Evolutionary conservation across 768 basidiomycete species (phyloP).

Genomic region (Suillus sp.): DNA sequence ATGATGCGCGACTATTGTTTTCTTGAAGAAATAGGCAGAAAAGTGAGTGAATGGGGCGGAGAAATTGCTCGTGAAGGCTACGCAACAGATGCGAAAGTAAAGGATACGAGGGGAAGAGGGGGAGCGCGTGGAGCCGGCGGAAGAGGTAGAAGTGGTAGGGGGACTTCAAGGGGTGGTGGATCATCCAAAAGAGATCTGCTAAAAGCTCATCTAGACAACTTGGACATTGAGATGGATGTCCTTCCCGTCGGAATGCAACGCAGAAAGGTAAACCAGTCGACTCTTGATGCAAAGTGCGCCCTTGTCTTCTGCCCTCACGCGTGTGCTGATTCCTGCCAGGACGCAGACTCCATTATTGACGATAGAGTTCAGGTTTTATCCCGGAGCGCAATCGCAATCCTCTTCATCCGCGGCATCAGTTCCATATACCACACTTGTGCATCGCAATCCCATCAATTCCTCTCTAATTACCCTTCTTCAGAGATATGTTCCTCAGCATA

Average conservation of each 20-base stretch:
- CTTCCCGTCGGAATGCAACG: conserved; percentile 84
- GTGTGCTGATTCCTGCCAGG: conserved; percentile 42
- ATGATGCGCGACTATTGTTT: conserved; percentile 91
- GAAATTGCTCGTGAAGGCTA: conserved; percentile 69
- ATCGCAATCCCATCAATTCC: conserved; percentile 54
- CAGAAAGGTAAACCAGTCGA: conserved; percentile 75
- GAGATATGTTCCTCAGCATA: conserved; percentile 37
- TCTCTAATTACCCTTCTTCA: conserved; percentile 55
- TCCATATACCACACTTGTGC: conserved; percentile 59
- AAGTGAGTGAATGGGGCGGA: conserved; percentile 70
- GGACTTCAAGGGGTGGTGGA: conserved; percentile 23
- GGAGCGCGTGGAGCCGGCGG: conserved; percentile 26
- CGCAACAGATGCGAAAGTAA: conserved; percentile 32
- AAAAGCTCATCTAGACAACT: conserved; percentile 63
- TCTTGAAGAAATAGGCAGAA: conserved; percentile 80
- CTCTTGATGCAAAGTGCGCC: conserved; percentile 78
- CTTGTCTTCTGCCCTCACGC: conserved; percentile 16
- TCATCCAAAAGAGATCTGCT: conserved; percentile 64
- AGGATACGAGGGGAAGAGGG: conserved; percentile 22
- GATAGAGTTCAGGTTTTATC: conserved; percentile 70
- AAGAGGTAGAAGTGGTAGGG: conserved; percentile 33
- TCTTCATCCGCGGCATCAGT: conserved; percentile 39
- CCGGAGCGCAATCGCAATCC: conserved; percentile 47
- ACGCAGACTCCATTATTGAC: conserved; percentile 69
- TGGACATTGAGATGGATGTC: conserved; percentile 74